A percentile compares a stretch with the other conserved stretches of the same genome.
These are phyloP conservation scores for Pythium brachiatum DNA, from an alignment of 352 stramenopile genomes.

Conservation along the genomic window DNA sequence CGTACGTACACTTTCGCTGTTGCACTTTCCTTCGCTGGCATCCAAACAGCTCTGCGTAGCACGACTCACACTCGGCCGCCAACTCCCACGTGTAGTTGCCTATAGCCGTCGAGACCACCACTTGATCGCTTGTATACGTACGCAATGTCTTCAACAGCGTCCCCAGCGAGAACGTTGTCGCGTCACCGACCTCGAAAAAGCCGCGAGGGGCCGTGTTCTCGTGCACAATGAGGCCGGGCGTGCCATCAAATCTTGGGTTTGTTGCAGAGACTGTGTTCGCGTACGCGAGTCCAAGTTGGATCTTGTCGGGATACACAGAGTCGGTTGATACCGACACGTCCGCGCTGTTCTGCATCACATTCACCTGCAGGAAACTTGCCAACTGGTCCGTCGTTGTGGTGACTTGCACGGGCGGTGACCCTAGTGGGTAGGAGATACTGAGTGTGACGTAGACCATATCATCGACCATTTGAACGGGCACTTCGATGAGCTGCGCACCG, in stretches of 20 bases:
- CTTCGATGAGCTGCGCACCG: conserved; percentile 7
- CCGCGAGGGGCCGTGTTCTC: background rate
- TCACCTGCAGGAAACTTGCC: conserved; percentile 21
- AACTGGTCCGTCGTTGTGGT: conserved; percentile 8
- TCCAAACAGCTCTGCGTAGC: conserved; percentile 10
- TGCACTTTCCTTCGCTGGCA: conserved; percentile 3
- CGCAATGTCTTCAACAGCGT: background rate
- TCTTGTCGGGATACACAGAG: background rate
- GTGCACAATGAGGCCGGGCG: background rate
- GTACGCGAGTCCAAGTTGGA: conserved; percentile 19
- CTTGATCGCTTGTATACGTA: background rate
- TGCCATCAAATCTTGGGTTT: conserved; percentile 7
- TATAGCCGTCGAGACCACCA: background rate
- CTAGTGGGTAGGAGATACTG: background rate
- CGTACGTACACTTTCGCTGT: conserved; percentile 10
- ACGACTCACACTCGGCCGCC: conserved; percentile 11
- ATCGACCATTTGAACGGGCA: background rate
- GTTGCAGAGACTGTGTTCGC: conserved; percentile 4
- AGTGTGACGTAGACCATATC: background rate
- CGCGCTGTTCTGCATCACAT: conserved; percentile 25
- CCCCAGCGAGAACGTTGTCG: conserved; percentile 7
- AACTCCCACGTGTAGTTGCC: conserved; percentile 11
- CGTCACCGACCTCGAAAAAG: conserved; percentile 8
- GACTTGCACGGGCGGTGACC: conserved; percentile 2
- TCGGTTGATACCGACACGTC: conserved; percentile 12